These are phyloP conservation scores for Amanita phalloides DNA, from an alignment of 768 basidiomycete species.

Conservation along the genomic window DNA sequence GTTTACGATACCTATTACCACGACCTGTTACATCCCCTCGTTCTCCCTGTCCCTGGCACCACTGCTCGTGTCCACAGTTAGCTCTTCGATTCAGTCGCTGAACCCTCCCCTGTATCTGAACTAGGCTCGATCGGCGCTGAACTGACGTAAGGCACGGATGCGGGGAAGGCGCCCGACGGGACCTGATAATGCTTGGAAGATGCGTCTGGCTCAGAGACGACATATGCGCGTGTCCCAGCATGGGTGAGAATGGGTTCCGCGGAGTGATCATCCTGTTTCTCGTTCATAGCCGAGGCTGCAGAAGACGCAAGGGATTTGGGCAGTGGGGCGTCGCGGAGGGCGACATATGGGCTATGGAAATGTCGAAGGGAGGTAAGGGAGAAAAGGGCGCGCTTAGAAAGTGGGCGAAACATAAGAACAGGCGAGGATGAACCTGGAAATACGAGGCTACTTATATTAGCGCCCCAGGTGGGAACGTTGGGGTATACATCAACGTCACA, in stretches of 20 bases:
- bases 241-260: slow-evolving; percentile 34
- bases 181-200: slow-evolving; percentile 52
- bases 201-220: slow-evolving; percentile 65
- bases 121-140: slow-evolving; percentile 20
- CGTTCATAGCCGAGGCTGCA: slow-evolving; percentile 31
- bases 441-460: not conserved
- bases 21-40: slow-evolving; percentile 33
- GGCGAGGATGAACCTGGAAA: not conserved
- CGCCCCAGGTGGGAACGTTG: not conserved
- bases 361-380: not conserved
- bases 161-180: slow-evolving; percentile 60
- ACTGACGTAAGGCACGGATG: slow-evolving; percentile 34
- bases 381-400: not conserved
- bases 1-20: slow-evolving; percentile 32
- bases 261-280: slow-evolving; percentile 48
- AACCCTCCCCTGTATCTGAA: slow-evolving; percentile 33
- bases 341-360: slow-evolving; percentile 59
- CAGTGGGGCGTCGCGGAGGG: slow-evolving; percentile 30
- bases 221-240: slow-evolving; percentile 49
- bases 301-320: slow-evolving; percentile 22
- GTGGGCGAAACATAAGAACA: not conserved
- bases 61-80: slow-evolving; percentile 38
- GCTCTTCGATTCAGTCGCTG: slow-evolving; percentile 28
- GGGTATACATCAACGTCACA: slow-evolving; percentile 9
- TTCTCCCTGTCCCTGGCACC: slow-evolving; percentile 33